Evolutionary conservation across 208 protist species (phyloP), one percentile per base, ranked within the genome.

Genomic region (Trypanosoma cruzi): DNA sequence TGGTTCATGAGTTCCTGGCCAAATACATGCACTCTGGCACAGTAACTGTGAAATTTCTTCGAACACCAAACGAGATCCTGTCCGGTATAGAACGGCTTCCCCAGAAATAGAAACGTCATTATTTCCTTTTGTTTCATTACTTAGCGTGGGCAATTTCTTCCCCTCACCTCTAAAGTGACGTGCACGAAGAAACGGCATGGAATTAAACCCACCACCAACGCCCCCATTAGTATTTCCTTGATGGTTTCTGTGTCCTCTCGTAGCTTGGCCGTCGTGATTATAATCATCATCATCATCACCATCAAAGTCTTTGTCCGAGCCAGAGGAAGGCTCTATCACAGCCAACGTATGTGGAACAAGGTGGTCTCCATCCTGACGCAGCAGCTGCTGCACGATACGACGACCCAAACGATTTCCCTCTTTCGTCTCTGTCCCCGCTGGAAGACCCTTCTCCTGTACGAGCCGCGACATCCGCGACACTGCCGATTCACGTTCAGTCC

Each of bases 51-150:
- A 73, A 29, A 93, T 72, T 48, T 79, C 75, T 34, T 60, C 62
- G 68, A 90, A 93, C 13, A 89, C 74, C 29, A 93, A 70, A 32
- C 85, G 77, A 31, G 78, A 58, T 4, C 85, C 84, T 29, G 73
- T 84, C n/a, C 54, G 58, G 71, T 89, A 93, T 54, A 81, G 71
- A 42, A 63, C 68, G 28, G 53, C 57, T 26, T 72, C 54, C 20
- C 57, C 60, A 62, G 6, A 6, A 31, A 52, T 14, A 22, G 49
- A 46, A 8, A 14, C 32, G 49, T 73, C 5, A 56, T 49, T 46
- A 26, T 69, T 13, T 37, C 28, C 42, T 49, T 20, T 28, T 29
- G 32, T 4, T 16, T 52, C 46, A 42, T 11, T 49, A 58, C 20
- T 34, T 31, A 11, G 28, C 22, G 44, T 40, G 14, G 40, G 58